These are phyloP conservation scores for Fraxinus ornus DNA, from an alignment of 305 asterid genomes.

Conservation along the genomic window DNA sequence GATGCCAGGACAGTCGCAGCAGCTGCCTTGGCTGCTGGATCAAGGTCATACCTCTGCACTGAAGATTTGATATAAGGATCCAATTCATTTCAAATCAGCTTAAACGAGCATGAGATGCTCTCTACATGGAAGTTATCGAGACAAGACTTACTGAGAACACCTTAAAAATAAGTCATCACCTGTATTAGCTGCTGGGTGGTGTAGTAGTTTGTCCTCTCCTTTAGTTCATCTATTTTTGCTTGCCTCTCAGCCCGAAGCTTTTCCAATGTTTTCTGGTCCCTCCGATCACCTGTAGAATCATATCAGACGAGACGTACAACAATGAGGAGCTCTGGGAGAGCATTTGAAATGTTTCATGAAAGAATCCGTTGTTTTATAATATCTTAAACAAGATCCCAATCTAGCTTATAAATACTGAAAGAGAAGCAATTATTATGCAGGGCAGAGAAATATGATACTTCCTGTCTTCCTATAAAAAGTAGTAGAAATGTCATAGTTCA, in stretches of 20 bases:
- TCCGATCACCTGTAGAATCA: conserved; percentile 56
- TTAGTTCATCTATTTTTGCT: conserved; percentile 82
- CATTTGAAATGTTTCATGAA: conserved; percentile 1
- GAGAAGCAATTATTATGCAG: background rate
- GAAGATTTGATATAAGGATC: conserved; percentile 37
- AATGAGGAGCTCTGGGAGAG: conserved; percentile 3
- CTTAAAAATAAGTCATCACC: conserved; percentile 35
- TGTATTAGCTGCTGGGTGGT: conserved; percentile 83
- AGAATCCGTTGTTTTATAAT: background rate
- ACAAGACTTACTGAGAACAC: background rate
- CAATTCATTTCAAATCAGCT: conserved; percentile 15
- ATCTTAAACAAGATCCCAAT: background rate
- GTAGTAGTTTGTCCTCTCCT: conserved; percentile 89
- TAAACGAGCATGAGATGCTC: background rate
- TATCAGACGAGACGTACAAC: background rate
- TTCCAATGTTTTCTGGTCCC: conserved; percentile 72
- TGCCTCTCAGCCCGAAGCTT: conserved; percentile 80
- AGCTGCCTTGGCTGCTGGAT: conserved; percentile 95
- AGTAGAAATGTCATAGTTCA: background rate
- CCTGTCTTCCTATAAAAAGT: background rate
- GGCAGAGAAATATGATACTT: background rate
- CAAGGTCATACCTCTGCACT: conserved; percentile 81
- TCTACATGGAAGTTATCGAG: background rate
- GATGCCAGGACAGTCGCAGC: conserved; percentile 85
- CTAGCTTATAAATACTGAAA: background rate